Base-by-base conservation (phyloP, 306 rosid species). In the Biancaea sappan region DNA sequence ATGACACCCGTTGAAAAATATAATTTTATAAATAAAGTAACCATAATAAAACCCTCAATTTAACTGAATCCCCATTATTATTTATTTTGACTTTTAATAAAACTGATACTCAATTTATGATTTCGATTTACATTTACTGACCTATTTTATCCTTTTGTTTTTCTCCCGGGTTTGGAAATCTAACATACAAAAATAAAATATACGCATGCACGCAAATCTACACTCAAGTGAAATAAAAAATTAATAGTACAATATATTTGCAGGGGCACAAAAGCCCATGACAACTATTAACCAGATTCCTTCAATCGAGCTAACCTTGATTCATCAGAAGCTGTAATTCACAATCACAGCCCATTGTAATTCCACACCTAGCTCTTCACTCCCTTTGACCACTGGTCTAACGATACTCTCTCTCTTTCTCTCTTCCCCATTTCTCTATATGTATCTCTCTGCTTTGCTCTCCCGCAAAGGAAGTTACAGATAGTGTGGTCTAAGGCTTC, bases 371-470 rank as follows among this genome's bases (percentile, higher is more conserved):
- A 75, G 74, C 61, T 72, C 68, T 75, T 34, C 61, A 28, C 74
- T 71, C 67, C 77, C 76, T 85, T 86, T 91, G 97, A 91, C 92
- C 80, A 58, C 77, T 79, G 40, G 89, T 85, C 86, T 63, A 85
- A 72, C 85, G 50, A 46, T 75, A 54, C 76, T 1, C 82, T 0
- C 71, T 5, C 78, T 10, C 62, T 13, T 75, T 47, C 76, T 1
- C 82, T 0, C 71, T 5, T 76, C 7, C 62, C 12, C 72, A 2
- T 19, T 22, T 18, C 44, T 61, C 43, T 40, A 18, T 22, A 28
- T 46, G 22, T 8, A 61, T 4, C 75, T 53, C 70, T 12, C 73
- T 43, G 43, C 83, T 67, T 57, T 37, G 46, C 71, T 69, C 66
- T 78, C 75, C 68, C 22, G 57, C 85, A 15, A 72, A 44, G 68